Conservation (phyloP, 495 filamentous ascomycete genomes). For the Penicillium soppii region DNA sequence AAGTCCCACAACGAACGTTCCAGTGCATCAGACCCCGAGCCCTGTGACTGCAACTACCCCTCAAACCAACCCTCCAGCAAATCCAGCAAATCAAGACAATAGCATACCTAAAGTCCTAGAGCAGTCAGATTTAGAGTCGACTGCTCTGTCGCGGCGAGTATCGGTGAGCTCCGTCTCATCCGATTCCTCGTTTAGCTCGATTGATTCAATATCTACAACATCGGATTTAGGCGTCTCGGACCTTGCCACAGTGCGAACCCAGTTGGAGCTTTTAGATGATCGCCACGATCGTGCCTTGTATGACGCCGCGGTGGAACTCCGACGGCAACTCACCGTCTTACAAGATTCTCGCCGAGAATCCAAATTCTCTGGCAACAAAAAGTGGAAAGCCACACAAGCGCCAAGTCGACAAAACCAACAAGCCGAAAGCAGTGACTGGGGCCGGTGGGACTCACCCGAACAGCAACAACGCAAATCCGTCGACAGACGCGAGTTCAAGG, state of each 20-base stretch:
- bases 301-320: slow-evolving; percentile 40
- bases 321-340: slow-evolving; percentile 34
- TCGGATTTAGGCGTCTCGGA: slow-evolving; percentile 43
- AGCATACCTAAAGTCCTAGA: slow-evolving; percentile 1
- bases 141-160: slow-evolving; percentile 26
- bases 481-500: slow-evolving; percentile 36
- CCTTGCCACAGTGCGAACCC: slow-evolving; percentile 39
- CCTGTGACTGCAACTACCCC: slow-evolving; percentile 2
- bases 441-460: slow-evolving; percentile 42
- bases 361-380: slow-evolving; percentile 19
- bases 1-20: neutral
- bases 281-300: slow-evolving; percentile 42
- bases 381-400: slow-evolving; percentile 26
- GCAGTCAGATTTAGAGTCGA: neutral
- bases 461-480: slow-evolving; percentile 32
- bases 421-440: slow-evolving; percentile 26
- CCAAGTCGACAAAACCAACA: slow-evolving; percentile 12
- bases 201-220: slow-evolving; percentile 42
- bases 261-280: slow-evolving; percentile 38
- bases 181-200: slow-evolving; percentile 41
- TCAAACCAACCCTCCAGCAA: neutral
- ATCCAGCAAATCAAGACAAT: neutral
- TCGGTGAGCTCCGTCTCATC: slow-evolving; percentile 39
- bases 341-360: slow-evolving; percentile 40
- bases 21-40: slow-evolving; percentile 1